A percentile compares a stretch with the other conserved stretches of the same genome.
phyloP scores from a whole-genome alignment of 306 rosid genomes.

The barrel medic (Medicago truncatula) region DNA sequence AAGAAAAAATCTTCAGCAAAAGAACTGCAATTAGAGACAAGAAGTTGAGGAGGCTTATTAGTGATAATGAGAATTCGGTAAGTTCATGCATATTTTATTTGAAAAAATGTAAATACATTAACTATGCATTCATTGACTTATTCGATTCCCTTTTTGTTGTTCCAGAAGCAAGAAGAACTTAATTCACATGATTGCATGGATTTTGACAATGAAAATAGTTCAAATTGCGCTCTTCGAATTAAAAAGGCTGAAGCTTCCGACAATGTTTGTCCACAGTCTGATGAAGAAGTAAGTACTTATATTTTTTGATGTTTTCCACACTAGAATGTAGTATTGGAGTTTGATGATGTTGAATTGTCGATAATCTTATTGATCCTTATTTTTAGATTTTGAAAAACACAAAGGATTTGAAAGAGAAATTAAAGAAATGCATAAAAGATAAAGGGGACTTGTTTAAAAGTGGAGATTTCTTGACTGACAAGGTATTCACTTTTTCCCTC shows the following conservation, averaged over 20 bases:
- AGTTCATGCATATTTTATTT: slow-evolving; percentile 36
- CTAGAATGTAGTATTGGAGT: background rate
- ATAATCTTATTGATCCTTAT: background rate
- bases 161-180: slow-evolving; percentile 42
- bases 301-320: background rate
- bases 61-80: slow-evolving; percentile 35
- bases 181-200: background rate
- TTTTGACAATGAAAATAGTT: background rate
- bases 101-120: background rate
- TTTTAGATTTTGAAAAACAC: slow-evolving; percentile 58
- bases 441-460: slow-evolving; percentile 47
- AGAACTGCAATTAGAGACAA: slow-evolving; percentile 43
- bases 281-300: slow-evolving; percentile 4
- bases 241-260: background rate
- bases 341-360: background rate
- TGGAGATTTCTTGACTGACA: slow-evolving; percentile 34
- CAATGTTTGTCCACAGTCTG: background rate
- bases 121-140: background rate
- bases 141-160: background rate
- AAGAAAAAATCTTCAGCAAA: slow-evolving; percentile 57
- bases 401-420: slow-evolving; percentile 42
- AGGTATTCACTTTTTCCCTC: slow-evolving; percentile 5
- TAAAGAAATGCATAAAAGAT: slow-evolving; percentile 20
- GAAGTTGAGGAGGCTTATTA: slow-evolving; percentile 33
- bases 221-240: slow-evolving; percentile 20